Evolutionary conservation across 306 rosid genomes (phyloP).

Genomic region (Purshia tridentata): DNA sequence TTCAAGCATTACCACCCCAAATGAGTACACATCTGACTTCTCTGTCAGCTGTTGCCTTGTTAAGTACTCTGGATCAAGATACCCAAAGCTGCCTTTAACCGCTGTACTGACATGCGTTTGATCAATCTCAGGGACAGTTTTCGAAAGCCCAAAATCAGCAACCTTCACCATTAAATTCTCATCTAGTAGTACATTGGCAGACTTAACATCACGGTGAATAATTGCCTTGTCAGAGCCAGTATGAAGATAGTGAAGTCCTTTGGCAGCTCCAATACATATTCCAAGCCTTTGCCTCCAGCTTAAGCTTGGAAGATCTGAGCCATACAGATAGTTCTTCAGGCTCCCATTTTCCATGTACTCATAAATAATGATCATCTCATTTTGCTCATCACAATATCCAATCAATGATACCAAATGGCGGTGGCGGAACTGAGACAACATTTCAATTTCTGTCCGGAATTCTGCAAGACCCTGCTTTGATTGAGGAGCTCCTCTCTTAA

Average conservation of each 20-base stretch:
- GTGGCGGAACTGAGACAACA: slow-evolving; percentile 68
- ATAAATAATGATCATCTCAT: slow-evolving; percentile 61
- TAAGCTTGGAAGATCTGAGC: slow-evolving; percentile 42
- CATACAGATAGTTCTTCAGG: slow-evolving; percentile 55
- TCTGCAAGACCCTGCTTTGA: slow-evolving; percentile 63
- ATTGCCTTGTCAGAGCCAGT: slow-evolving; percentile 61
- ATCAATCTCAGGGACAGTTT: slow-evolving; percentile 59
- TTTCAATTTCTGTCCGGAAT: slow-evolving; percentile 67
- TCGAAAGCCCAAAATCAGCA: slow-evolving; percentile 74
- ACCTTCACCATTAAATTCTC: slow-evolving; percentile 62
- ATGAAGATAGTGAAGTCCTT: slow-evolving; percentile 77
- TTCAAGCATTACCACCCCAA: slow-evolving; percentile 76
- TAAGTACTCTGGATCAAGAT: slow-evolving; percentile 76
- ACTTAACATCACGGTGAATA: slow-evolving; percentile 74
- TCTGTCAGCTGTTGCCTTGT: slow-evolving; percentile 59
- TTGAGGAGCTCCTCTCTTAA: slow-evolving; percentile 51
- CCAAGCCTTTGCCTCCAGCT: slow-evolving; percentile 67
- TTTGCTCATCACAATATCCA: slow-evolving; percentile 61
- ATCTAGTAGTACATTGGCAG: slow-evolving; percentile 72
- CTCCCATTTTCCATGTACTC: slow-evolving; percentile 70
- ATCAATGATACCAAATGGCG: slow-evolving; percentile 70
- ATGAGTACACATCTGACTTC: slow-evolving; percentile 72
- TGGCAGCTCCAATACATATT: slow-evolving; percentile 75
- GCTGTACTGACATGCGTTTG: slow-evolving; percentile 66
- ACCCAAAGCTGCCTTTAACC: slow-evolving; percentile 75